Evolutionary conservation across 1,284 basidiomycete genomes (phyloP), one percentile per base, ranked within the genome.

Genomic region (Ustilago esculenta): DNA sequence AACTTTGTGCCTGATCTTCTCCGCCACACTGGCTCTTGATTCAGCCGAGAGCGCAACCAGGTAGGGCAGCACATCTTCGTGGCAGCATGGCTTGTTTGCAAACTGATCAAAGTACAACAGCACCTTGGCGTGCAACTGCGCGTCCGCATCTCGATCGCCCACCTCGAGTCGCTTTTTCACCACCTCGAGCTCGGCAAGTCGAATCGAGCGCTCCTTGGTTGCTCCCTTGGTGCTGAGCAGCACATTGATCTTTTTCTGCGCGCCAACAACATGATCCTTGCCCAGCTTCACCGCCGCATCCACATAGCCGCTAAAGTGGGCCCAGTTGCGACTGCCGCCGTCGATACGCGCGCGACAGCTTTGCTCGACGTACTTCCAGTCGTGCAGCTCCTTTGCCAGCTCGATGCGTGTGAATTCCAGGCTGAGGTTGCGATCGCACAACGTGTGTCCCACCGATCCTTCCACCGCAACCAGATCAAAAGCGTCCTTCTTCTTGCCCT

Each of bases 61-160:
- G 76, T 90, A 92, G 5, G 87, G 87, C 65, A 85, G 85, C 39
- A 95, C 83, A 73, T 95, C 92, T 81, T 94, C 92, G 65, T 88
- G 91, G 79, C 91, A 92, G 80, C 90, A 92, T 5, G 88, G 84
- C 82, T 93, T 95, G 79, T 88, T 87, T 11, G 90, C 89, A 75
- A 92, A 88, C 55, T 84, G 84, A 34, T 87, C 84, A 75, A 92
- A 88, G 80, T 94, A 95, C 41, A 85, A 83, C 1, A 42, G 4
- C 27, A 54, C 25, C 33, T 56, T 59, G 29, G 44, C 29, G 0
- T 25, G 24, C 11, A 70, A 43, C 11, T 53, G 41, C 2, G 36
- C 29, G 7, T 46, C 56, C 2, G 41, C 52, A 11, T 59, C 56
- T 2, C 24, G 30, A 9, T 57, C 50, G 7, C 23, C 50, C 1